These are phyloP conservation scores for Rhinocladiella mackenziei DNA, from an alignment of 2,329 filamentous ascomycete species.

Conservation along the genomic window DNA sequence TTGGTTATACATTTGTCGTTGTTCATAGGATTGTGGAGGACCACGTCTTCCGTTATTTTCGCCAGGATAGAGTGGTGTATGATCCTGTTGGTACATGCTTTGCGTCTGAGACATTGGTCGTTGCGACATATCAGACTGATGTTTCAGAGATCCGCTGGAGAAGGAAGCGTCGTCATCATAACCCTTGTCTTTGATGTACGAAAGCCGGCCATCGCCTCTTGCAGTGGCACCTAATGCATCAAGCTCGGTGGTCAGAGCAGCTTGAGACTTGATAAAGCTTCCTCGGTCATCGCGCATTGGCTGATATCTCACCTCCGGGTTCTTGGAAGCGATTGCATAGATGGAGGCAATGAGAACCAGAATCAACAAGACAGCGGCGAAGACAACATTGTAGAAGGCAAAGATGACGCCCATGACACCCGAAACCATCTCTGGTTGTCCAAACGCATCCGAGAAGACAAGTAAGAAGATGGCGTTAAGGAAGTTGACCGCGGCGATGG, in stretches of 20 bases:
- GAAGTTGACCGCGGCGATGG: conserved; percentile 86
- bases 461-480: conserved; percentile 84
- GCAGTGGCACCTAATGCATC: conserved; percentile 86
- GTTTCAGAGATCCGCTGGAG: conserved; percentile 31
- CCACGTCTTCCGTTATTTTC: conserved; percentile 39
- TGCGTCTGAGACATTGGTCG: conserved; percentile 13
- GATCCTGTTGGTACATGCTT: conserved; percentile 7
- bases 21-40: conserved; percentile 31
- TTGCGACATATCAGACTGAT: conserved; percentile 16
- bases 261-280: conserved; percentile 96
- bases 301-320: conserved; percentile 91
- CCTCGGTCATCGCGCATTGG: conserved; percentile 94
- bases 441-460: conserved; percentile 82
- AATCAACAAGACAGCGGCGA: conserved; percentile 75
- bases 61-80: conserved; percentile 41
- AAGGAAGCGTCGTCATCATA: conserved; percentile 64
- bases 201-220: conserved; percentile 67
- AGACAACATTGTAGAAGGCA: conserved; percentile 81
- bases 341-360: conserved; percentile 73
- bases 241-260: conserved; percentile 78
- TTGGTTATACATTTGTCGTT: conserved; percentile 29
- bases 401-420: conserved; percentile 86
- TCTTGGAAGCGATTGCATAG: conserved; percentile 83
- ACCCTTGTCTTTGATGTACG: conserved; percentile 55
- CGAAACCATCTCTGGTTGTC: conserved; percentile 75